Percentiles rank a stretch among this genome's conserved stretches.
Evolutionary conservation across 176 grass and related monocot genomes (phyloP).

Genomic region (Oryza meyeriana): DNA sequence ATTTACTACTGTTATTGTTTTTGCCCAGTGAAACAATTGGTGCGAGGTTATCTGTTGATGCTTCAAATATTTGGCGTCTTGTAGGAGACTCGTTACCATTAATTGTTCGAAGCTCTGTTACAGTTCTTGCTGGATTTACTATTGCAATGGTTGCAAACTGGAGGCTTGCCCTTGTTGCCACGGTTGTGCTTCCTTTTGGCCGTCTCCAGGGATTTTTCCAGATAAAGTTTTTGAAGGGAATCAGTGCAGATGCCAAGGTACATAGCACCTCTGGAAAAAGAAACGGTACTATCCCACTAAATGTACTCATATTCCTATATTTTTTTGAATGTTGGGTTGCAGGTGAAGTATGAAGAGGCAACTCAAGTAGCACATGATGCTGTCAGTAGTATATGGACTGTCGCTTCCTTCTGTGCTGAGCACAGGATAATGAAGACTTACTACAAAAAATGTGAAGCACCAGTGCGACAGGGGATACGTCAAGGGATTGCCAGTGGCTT

Average conservation of each 20-base stretch:
- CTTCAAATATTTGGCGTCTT: constrained; percentile 47
- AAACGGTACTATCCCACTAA: neutral
- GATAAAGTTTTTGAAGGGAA: constrained; percentile 54
- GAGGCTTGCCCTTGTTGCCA: constrained; percentile 45
- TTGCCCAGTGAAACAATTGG: constrained; percentile 42
- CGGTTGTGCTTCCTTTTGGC: constrained; percentile 45
- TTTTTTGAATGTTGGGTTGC: neutral
- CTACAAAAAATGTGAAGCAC: constrained; percentile 45
- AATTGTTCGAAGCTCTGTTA: constrained; percentile 42
- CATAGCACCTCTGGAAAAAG: neutral
- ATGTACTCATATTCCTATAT: neutral
- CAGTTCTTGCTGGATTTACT: constrained; percentile 41
- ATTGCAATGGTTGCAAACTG: constrained; percentile 57
- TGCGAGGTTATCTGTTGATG: constrained; percentile 53
- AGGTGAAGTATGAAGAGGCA: constrained; percentile 64
- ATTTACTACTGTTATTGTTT: neutral
- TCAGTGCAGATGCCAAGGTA: constrained; percentile 60
- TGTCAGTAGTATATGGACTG: constrained; percentile 50
- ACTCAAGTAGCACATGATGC: constrained; percentile 59
- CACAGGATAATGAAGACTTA: constrained; percentile 47
- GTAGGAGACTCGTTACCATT: constrained; percentile 50
- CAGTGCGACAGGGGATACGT: constrained; percentile 43
- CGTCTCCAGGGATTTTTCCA: constrained; percentile 50
- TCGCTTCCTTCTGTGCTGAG: constrained; percentile 56
- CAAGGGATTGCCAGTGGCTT: constrained; percentile 51